phyloP scores from a whole-genome alignment of 176 grass and related monocot species.

The Triticum urartu region DNA sequence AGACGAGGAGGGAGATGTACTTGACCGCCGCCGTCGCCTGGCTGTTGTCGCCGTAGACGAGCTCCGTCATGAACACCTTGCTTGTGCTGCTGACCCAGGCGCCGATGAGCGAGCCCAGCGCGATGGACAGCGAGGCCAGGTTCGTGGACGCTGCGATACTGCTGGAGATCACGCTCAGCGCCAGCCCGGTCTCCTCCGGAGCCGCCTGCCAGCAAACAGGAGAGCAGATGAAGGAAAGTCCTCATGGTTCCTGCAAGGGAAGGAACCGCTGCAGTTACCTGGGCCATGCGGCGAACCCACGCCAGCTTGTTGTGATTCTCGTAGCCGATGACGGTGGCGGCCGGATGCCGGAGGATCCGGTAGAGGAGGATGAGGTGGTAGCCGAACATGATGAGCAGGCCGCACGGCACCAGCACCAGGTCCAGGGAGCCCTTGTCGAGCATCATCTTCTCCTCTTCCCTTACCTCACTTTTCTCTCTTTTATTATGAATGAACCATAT shows the following conservation, averaged over 20 bases:
- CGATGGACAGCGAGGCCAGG: constrained; percentile 84
- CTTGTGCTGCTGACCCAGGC: constrained; percentile 76
- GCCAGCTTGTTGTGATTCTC: constrained; percentile 96
- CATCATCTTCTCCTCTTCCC: constrained; percentile 39
- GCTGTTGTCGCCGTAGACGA: constrained; percentile 78
- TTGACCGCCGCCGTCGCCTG: constrained; percentile 72
- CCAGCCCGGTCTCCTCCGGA: constrained; percentile 54
- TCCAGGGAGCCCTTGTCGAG: constrained; percentile 64
- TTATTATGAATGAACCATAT: not conserved
- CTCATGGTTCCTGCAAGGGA: not conserved
- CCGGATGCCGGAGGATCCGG: constrained; percentile 67
- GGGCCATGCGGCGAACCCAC: constrained; percentile 73
- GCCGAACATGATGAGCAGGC: constrained; percentile 56
- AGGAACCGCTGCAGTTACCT: constrained; percentile 18
- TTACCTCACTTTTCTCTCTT: not conserved
- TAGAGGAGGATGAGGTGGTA: constrained; percentile 96
- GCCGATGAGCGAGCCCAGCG: constrained; percentile 84
- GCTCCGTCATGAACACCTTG: constrained; percentile 72
- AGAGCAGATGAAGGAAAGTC: not conserved
- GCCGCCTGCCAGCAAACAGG: constrained; percentile 20
- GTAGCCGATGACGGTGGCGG: constrained; percentile 70
- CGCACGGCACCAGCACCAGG: constrained; percentile 74
- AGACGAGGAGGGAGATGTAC: constrained; percentile 83
- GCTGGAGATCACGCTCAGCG: constrained; percentile 76
- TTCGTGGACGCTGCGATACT: constrained; percentile 76